Evolutionary conservation across 148 eudicot species (phyloP).

Genomic region (Silene uniflora): DNA sequence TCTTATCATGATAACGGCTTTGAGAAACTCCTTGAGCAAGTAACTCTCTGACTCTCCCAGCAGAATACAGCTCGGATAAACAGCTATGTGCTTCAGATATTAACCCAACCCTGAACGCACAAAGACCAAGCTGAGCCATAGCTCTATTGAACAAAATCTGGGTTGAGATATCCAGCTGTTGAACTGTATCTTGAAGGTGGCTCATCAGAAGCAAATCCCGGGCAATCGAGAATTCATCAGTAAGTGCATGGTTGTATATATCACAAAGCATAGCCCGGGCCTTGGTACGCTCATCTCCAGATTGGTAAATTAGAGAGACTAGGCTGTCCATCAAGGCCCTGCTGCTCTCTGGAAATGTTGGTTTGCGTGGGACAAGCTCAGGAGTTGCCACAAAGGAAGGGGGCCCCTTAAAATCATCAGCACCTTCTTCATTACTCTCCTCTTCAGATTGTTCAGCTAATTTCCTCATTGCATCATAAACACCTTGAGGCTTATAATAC

Average conservation of each 20-base stretch:
- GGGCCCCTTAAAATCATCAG: constrained; percentile 47
- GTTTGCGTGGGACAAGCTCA: constrained; percentile 65
- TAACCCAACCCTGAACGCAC: constrained; percentile 78
- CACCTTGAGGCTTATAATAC: constrained; percentile 77
- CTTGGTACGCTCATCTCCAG: constrained; percentile 86
- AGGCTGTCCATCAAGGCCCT: constrained; percentile 77
- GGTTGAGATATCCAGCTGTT: constrained; percentile 81
- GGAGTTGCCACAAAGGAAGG: constrained; percentile 70
- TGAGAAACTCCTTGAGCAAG: constrained; percentile 92
- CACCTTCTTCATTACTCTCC: constrained; percentile 31
- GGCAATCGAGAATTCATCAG: constrained; percentile 66
- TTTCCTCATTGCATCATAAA: constrained; percentile 82
- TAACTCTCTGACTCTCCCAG: constrained; percentile 89
- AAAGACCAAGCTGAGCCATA: constrained; percentile 88
- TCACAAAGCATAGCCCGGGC: constrained; percentile 97
- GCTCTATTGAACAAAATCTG: constrained; percentile 85
- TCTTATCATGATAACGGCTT: constrained; percentile 85
- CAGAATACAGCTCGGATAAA: constrained; percentile 76
- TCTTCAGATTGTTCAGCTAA: constrained; percentile 55
- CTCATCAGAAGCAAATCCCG: constrained; percentile 89
- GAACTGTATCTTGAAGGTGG: constrained; percentile 84
- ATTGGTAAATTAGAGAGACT: constrained; percentile 75
- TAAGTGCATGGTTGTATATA: constrained; percentile 83
- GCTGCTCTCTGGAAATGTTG: constrained; percentile 68
- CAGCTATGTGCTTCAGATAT: constrained; percentile 74